Base-by-base conservation (phyloP, 225 moss, liverwort and hornwort species). In the Anthoceros angustus region DNA sequence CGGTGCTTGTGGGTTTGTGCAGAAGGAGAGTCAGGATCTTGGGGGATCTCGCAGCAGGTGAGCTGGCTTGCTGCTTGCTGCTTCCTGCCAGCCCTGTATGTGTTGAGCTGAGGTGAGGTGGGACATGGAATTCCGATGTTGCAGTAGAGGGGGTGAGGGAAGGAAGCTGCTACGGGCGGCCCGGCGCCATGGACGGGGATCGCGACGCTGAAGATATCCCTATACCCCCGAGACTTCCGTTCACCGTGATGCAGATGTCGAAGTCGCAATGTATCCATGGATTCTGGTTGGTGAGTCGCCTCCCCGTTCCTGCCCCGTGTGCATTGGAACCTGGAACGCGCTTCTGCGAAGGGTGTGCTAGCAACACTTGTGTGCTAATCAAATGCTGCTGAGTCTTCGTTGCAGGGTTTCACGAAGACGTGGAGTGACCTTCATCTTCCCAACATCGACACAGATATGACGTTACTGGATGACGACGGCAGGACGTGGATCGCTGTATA, bases 401-500 rank as follows among this genome's bases (percentile, higher is more conserved):
- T 61, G 62, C 65, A 80, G 80, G 77, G 77, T 40, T 63, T 80
- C 49, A 77, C 80, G 4, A 25, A 21, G 43, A 67, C 50, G 12
- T 80, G 77, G 55, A 74, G 80, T 42, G 8, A 6, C 3, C 60
- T 11, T 11, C 62, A 80, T 24, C 71, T 80, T 40, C 60, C 74
- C 62, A 32, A 21, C 18, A 70, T 63, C 21, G 77, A 77, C 62
- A 72, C 70, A 46, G 24, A 70, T 43, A 63, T 80, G 18, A 66
- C 55, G 0, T 62, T 80, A 62, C 72, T 74, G 70, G 77, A 80
- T 39, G 80, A 77, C 55, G 72, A 72, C 40, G 72, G 77, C 0
- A 23, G 70, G 25, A 68, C 74, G 65, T 80, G 80, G 80, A 74
- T 77, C 42, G 67, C 72, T 9, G 65, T 69, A 4, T 80, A 80